phyloP scores from a whole-genome alignment of 768 basidiomycete genomes.

The Lactifluus hygrophoroides region DNA sequence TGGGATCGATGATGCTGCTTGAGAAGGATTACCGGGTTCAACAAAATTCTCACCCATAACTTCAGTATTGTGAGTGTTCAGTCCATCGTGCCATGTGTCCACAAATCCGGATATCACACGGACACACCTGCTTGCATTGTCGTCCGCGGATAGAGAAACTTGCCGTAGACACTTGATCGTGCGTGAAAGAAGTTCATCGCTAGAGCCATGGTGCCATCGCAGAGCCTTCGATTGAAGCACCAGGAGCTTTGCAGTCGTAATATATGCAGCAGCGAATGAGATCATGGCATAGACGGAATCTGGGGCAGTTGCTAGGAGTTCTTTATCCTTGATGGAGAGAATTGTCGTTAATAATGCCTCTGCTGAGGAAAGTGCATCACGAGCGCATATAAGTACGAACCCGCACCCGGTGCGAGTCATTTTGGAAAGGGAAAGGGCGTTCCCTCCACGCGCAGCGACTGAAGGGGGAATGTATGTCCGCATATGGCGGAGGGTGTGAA shows the following conservation, averaged over 20 bases:
- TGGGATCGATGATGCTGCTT: not conserved
- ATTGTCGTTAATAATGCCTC: conserved; percentile 31
- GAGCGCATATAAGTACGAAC: conserved; percentile 31
- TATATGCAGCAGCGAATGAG: conserved; percentile 35
- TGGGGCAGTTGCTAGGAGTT: conserved; percentile 34
- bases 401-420: conserved; percentile 16
- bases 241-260: conserved; percentile 36
- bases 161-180: conserved; percentile 6
- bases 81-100: conserved; percentile 12
- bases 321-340: conserved; percentile 29
- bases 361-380: conserved; percentile 31
- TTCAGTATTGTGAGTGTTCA: not conserved
- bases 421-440: conserved; percentile 5
- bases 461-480: conserved; percentile 16
- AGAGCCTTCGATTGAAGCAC: conserved; percentile 5
- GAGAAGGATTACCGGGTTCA: not conserved
- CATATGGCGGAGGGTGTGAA: conserved; percentile 29
- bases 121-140: conserved; percentile 17
- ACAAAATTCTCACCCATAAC: not conserved
- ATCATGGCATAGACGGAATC: conserved; percentile 37
- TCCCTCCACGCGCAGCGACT: not conserved
- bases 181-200: conserved; percentile 15
- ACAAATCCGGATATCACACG: conserved; percentile 12
- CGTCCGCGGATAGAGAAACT: conserved; percentile 11
- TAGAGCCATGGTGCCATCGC: conserved; percentile 11